Evolutionary conservation across 768 basidiomycete genomes (phyloP), one percentile per base, ranked within the genome.

Genomic region (Termitomyces titanicus): DNA sequence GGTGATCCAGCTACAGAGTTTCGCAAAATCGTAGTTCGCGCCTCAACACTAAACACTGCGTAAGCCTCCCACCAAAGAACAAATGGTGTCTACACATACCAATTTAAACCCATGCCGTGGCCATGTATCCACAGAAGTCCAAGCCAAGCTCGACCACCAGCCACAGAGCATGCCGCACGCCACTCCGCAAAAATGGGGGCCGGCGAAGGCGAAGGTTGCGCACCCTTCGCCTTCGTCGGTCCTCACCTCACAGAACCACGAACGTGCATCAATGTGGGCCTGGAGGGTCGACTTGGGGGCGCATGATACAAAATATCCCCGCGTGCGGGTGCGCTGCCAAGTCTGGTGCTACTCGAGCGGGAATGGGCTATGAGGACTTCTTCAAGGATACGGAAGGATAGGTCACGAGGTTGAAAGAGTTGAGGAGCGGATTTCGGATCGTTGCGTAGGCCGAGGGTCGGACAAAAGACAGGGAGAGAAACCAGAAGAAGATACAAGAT

Each of bases 281-380:
- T 47, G 47, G 31, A 33, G 47, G 47, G 47, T 33, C 31, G 18
- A 35, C 29, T 35, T 34, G 47, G 33, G 33, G 46, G 29, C 46
- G 46, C 46, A 22, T 47, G 46, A 47, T 47, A 47, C 34, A 34
- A 42, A 47, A 47, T 47, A 47, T 47, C 46, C 46, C 46, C 46
- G 46, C 46, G 46, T 47, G 31, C 46, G 46, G 46, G 46, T 47
- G 29, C 31, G 31, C 31, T 33, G 46, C 31, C 46, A 31, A 47
- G 31, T 47, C 46, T 31, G 46, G 46, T 47, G 46, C 46, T 47
- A 47, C 46, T 20, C 46, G 46, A 47, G 46, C 46, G 22, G 17
- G 5, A 22, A 22, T 34, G 46, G 46, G 46, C 18, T 11, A 6
- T 31, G n/a, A 8, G 46, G 46, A 47, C 46, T 34, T 47, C 46